Evolutionary conservation across 2,329 filamentous ascomycete species (phyloP), one percentile per base, ranked within the genome.

Genomic region (Achaetomium macrosporum): DNA sequence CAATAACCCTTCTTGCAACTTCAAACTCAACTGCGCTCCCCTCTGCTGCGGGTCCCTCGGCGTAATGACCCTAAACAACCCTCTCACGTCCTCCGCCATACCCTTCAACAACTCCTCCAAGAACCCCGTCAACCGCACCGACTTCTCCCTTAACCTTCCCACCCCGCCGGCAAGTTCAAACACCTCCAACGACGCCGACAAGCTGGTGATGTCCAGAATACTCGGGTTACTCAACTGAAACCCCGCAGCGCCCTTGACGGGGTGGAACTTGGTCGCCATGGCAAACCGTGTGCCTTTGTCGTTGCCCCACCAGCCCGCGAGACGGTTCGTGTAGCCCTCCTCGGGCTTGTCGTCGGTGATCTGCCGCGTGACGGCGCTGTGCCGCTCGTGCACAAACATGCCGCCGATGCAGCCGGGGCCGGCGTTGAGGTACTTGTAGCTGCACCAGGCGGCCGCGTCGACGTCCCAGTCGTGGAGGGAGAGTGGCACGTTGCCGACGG

Each of bases 301-400:
- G 53, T 82, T 85, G 29, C 87, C 87, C 87, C 87, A 92, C 88
- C 88, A 92, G 11, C 88, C 88, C n/a, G 82, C 78, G 10, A 91
- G 69, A 12, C 87, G 76, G 42, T 81, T 81, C 5, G 61, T 59
- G 59, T 73, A 74, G 7, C 65, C 68, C 30, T 65, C 65, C 58
- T 69, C 66, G 37, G 68, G 64, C 39, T 61, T 59, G n/a, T 65
- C 62, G 48, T 68, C 68, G 6, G 63, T 62, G 46, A 64, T 62
- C 12, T 56, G 51, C 6, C 63, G 66, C 20, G 66, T 62, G 42
- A 70, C 67, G n/a, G 66, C 63, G 41, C 80, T 79, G 63, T 88
- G 83, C 31, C 72, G 75, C 55, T 85, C 77, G 65, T 91, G 85
- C 19, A 92, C 81, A 63, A 90, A 92, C 19, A 87, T 68, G 0